phyloP scores from a whole-genome alignment of 371 early-diverging fungal genomes.

The Apophysomyces ossiformis region DNA sequence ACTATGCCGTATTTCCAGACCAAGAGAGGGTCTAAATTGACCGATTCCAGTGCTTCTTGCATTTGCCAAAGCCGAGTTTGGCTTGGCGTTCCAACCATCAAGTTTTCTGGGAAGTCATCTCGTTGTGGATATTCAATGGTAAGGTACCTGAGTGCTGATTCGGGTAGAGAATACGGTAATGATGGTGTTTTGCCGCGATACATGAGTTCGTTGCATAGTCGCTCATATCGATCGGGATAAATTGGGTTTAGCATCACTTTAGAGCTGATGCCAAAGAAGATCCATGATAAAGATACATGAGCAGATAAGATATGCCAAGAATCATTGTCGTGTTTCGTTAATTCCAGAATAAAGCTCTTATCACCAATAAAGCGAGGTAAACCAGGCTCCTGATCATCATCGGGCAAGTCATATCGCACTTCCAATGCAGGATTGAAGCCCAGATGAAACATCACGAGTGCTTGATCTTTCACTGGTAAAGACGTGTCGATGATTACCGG shows the following conservation, averaged over 20 bases:
- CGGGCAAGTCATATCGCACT: slow-evolving; percentile 34
- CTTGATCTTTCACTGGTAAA: slow-evolving; percentile 31
- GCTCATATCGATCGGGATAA: slow-evolving; percentile 34
- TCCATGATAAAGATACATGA: slow-evolving; percentile 44
- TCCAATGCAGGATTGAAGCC: slow-evolving; percentile 46
- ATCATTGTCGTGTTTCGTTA: slow-evolving; percentile 6
- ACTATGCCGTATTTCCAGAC: too few relatives aligned
- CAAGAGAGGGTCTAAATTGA: too few relatives aligned
- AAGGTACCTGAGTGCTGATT: too few relatives aligned
- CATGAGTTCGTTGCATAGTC: slow-evolving; percentile 27
- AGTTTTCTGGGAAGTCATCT: too few relatives aligned
- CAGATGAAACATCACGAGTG: slow-evolving; percentile 38
- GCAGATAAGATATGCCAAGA: slow-evolving; percentile 13
- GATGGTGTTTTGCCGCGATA: slow-evolving; percentile 20
- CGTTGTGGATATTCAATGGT: too few relatives aligned
- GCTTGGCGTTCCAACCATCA: too few relatives aligned
- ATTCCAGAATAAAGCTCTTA: slow-evolving; percentile 36
- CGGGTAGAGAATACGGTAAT: too few relatives aligned
- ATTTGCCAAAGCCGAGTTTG: too few relatives aligned
- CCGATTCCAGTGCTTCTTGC: too few relatives aligned
- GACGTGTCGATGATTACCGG: too few relatives aligned
- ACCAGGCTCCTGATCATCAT: slow-evolving; percentile 15
- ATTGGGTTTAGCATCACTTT: slow-evolving; percentile 32
- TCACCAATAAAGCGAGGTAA: slow-evolving; percentile 44
- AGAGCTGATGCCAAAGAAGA: slow-evolving; percentile 36